phyloP scores from a whole-genome alignment of 441 rosid genomes.

The Melastoma candidum region DNA sequence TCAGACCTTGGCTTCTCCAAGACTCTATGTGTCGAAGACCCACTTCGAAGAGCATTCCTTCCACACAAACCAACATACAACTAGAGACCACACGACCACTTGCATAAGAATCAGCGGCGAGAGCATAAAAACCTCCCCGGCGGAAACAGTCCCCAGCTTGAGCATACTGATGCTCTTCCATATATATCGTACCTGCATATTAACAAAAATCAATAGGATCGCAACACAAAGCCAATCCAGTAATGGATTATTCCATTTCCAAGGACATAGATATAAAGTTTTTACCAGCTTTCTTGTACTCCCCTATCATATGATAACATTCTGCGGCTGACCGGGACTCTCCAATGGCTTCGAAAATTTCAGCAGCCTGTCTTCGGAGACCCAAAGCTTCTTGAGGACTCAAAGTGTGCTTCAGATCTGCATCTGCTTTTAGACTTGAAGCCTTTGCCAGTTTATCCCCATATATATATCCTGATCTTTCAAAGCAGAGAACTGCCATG shows the following conservation, averaged over 20 bases:
- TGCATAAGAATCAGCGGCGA: conserved; percentile 43
- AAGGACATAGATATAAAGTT: no score
- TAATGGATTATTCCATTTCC: no score
- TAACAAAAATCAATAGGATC: no score
- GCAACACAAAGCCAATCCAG: no score
- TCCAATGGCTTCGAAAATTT: conserved; percentile 33
- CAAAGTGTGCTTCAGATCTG: conserved; percentile 26
- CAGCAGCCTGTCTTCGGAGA: conserved; percentile 36
- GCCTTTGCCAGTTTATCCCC: conserved; percentile 38
- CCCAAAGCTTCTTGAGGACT: conserved; percentile 27
- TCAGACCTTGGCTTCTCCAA: conserved; percentile 24
- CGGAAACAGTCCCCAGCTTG: conserved; percentile 37
- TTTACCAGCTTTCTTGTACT: conserved; percentile 35
- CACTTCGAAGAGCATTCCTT: conserved; percentile 12
- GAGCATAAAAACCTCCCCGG: conserved; percentile 24
- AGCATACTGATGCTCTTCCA: neutral
- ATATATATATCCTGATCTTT: conserved; percentile 30
- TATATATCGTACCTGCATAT: no score
- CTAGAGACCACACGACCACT: conserved; percentile 18
- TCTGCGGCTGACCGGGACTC: conserved; percentile 33
- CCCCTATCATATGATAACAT: conserved; percentile 29
- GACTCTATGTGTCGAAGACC: conserved; percentile 25
- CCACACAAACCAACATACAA: conserved; percentile 28
- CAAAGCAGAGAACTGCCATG: conserved; percentile 46
- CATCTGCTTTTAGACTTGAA: conserved; percentile 29